phyloP scores from a whole-genome alignment of 495 filamentous ascomycete species.

The Trichoderma asperelloides region DNA sequence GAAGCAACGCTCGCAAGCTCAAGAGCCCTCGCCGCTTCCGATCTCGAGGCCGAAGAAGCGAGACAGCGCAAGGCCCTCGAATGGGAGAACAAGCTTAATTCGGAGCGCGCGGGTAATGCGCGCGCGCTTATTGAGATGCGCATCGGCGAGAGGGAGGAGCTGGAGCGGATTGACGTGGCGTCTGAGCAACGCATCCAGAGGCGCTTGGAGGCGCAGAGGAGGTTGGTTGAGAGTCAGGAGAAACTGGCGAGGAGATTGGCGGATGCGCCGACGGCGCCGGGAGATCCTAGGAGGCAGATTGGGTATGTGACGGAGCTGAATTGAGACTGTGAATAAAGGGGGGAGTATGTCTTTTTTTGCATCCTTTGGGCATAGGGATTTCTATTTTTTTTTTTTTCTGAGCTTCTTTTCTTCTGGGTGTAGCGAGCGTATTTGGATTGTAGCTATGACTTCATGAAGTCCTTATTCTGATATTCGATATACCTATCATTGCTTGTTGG shows the following conservation, averaged over 20 bases:
- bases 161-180: slow-evolving; percentile 29
- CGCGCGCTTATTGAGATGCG: slow-evolving; percentile 32
- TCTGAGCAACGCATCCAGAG: slow-evolving; percentile 26
- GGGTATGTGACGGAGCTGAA: slow-evolving; percentile 31
- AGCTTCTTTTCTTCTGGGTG: too few species aligned
- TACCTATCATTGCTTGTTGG: too few species aligned
- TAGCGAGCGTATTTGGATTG: too few species aligned
- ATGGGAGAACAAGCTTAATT: slow-evolving; percentile 29
- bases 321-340: not conserved
- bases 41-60: slow-evolving; percentile 28
- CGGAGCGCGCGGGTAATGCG: slow-evolving; percentile 27
- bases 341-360: not conserved
- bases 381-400: not conserved
- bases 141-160: slow-evolving; percentile 32
- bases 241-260: slow-evolving; percentile 29
- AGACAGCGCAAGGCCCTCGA: slow-evolving; percentile 24
- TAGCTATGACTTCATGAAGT: too few species aligned
- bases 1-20: slow-evolving; percentile 30
- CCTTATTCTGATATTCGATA: too few species aligned
- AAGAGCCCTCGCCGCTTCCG: slow-evolving; percentile 29
- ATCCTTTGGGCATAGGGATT: not conserved
- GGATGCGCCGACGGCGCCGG: slow-evolving; percentile 17
- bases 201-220: slow-evolving; percentile 35
- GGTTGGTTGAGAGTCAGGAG: slow-evolving; percentile 36
- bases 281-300: slow-evolving; percentile 29